Base-by-base conservation (phyloP, 768 basidiomycete species). In the Cantharellus anzutake region DNA sequence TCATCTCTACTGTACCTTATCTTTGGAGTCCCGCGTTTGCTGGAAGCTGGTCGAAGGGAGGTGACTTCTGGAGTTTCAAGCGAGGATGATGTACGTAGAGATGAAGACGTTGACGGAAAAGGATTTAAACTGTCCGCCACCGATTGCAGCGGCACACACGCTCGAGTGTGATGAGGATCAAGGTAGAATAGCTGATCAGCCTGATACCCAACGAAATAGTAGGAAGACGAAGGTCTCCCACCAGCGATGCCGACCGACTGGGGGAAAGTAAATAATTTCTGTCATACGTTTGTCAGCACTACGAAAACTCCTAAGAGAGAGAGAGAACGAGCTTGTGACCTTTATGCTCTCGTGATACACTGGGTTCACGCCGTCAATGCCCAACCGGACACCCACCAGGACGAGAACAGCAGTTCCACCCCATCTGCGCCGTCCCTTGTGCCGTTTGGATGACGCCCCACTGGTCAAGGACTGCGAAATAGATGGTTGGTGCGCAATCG, bases 211-310 rank as follows among this genome's bases (percentile, higher is more conserved):
- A 99, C 87, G 67, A 99, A 99, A 70, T 98, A 99, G 70, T 96
- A 98, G 0, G 92, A 96, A 0, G 89, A 92, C n/a, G 87, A 87
- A 0, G 94, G 96, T 29, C 96, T 79, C 2, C 94, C 94, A 42
- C 96, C 94, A 0, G 94, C 92, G 59, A 99, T 98, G 44, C 94
- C 96, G 42, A 96, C 86, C 2, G 85, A 89, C 71, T 98, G 94
- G 0, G 93, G 93, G 70, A 92, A 90, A 0, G 86, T 87, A 68
- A 92, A 97, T 40, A 97, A 69, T 35, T 78, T 74, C 91, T 94
- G 4, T 61, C 34, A 56, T 3, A 51, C 37, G n/a, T 42, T 48
- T 35, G 14, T 51, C 41, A 63, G 57, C 39, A 35, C 5, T 34
- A 35, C 34, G 5, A 11, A 14, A 39, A 53, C 38, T 20, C 51